Base-by-base conservation (phyloP, 306 rosid genomes). In the Casuarina glauca region DNA sequence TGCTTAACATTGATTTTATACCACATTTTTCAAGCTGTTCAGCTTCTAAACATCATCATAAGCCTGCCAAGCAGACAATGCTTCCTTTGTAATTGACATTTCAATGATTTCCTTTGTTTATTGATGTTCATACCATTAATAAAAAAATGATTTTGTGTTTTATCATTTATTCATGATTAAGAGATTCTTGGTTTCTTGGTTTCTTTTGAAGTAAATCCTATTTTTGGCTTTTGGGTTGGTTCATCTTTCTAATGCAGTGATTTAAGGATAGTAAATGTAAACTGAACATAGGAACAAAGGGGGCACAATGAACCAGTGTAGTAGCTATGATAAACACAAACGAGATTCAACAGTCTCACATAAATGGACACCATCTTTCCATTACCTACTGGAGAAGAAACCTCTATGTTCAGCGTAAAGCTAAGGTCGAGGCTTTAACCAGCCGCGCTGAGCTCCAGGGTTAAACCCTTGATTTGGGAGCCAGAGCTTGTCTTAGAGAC, bases 121-220 rank as follows among this genome's bases (percentile, higher is more conserved):
- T 46, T 62, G 39, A n/a, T 63, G 78, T 63, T 50, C 9, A 54
- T 62, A 79, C 69, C 52, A 9, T 52, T 10, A 66, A 60, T 44
- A 70, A 50, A 71, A 78, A 11, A 26, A 3, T 17, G 19, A 54
- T 54, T 54, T 54, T 3, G 42, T 63, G 69, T 5, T 38, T 12
- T 36, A 63, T 15, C 38, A 63, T 38, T 13, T 39, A 16, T 63
- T 61, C 6, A 41, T 66, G 26, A 48, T 39, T 42, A 66, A 66
- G 41, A 6, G 48, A 32, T 61, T 61, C 16, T 7, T 58, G 26
- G 19, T 11, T n/a, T 53, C 19, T 20, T 20, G 26, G 26, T 20
- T 20, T 20, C 26, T 20, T 53, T 12, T 12, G 3, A 62, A 36
- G 43, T 5, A 36, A 39, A 12, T 39, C 36, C n/a, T 15, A 19